A percentile compares a stretch with the other conserved stretches of the same genome.
Conservation (phyloP, 306 rosid genomes). For the Sophora flavescens region DNA sequence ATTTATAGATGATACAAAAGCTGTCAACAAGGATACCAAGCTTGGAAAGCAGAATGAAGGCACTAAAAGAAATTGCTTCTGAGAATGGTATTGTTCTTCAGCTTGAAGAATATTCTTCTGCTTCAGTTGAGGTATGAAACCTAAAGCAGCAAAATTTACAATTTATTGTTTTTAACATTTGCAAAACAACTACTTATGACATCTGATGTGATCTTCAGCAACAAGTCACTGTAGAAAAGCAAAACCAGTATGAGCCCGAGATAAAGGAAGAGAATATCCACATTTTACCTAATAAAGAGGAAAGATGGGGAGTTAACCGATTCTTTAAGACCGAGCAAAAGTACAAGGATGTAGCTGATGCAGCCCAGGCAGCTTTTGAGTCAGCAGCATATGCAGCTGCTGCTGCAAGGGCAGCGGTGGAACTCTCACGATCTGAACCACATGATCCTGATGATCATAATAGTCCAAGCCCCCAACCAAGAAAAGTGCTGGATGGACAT, state of each 20-base stretch:
- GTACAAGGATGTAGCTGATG: constrained; percentile 82
- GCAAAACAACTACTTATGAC: constrained; percentile 26
- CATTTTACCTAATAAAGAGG: constrained; percentile 46
- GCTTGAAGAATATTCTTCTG: constrained; percentile 56
- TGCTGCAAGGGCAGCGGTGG: constrained; percentile 89
- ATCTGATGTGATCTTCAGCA: constrained; percentile 56
- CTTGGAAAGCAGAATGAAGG: constrained; percentile 73
- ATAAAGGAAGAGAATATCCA: constrained; percentile 38
- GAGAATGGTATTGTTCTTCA: constrained; percentile 68
- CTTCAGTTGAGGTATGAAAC: constrained; percentile 58
- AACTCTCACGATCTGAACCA: constrained; percentile 70
- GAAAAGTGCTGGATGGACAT: constrained; percentile 42
- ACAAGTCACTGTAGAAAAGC: constrained; percentile 41
- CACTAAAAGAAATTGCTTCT: constrained; percentile 80
- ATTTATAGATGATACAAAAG: constrained; percentile 67
- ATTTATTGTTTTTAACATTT: constrained; percentile 7
- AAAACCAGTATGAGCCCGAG: constrained; percentile 49
- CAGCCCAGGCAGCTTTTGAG: constrained; percentile 98
- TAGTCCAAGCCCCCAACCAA: constrained; percentile 46
- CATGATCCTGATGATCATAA: constrained; percentile 63
- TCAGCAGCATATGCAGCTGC: constrained; percentile 91
- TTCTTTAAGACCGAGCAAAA: constrained; percentile 52
- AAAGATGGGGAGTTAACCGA: constrained; percentile 54
- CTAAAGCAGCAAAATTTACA: not conserved
- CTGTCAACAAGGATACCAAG: constrained; percentile 76